Base-by-base conservation (phyloP, 1,139 yeast genomes). In the Nakaseomyces sp. region DNA sequence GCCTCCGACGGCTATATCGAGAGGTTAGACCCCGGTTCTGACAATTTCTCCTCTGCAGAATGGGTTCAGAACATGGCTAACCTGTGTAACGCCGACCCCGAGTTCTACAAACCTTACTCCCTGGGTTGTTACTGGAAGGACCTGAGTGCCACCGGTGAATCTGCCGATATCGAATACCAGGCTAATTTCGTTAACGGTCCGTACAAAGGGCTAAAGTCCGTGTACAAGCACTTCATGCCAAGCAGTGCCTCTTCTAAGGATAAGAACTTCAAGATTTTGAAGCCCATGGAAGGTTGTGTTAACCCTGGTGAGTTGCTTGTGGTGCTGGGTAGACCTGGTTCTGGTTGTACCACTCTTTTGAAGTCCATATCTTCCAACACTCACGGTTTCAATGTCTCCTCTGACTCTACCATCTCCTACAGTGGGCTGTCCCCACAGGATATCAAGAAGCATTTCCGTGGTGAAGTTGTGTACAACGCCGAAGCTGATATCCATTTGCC, bases 81-180 rank as follows among this genome's bases (percentile, higher is more conserved):
- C 47, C 61, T 80, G 47, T 63, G 66, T 63, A 71, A 71, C 48
- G 65, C 71, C 20, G 83, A 80, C 52, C 76, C 77, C 0, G 85
- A 77, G 5, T 71, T 76, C 55, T 81, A 76, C 61, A 76, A 77
- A 53, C 76, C 77, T 15, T 68, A 77, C 22, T 68, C 73, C 18
- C 66, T 82, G 48, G 93, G 94, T 15, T 68, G 85, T 19, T 73
- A 81, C 3, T 84, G 78, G 68, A 72, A 74, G 48, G 66, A 82
- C 53, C 65, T 86, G 53, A 66, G 82, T 45, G 91, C 87, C 1
- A 74, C 70, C 49, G 95, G 95, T 49, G 71, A 72, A 45, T 88
- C 89, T 10, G 70, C 81, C 6, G 89, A 81, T 56, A 72, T 87
- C 1, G 91, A 82, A 58, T 86, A 81, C 64, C 94, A 84, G 61